A percentile compares a stretch with the other conserved stretches of the same genome.
Conservation (phyloP, 306 rosid genomes). For the Cicer bijugum region DNA sequence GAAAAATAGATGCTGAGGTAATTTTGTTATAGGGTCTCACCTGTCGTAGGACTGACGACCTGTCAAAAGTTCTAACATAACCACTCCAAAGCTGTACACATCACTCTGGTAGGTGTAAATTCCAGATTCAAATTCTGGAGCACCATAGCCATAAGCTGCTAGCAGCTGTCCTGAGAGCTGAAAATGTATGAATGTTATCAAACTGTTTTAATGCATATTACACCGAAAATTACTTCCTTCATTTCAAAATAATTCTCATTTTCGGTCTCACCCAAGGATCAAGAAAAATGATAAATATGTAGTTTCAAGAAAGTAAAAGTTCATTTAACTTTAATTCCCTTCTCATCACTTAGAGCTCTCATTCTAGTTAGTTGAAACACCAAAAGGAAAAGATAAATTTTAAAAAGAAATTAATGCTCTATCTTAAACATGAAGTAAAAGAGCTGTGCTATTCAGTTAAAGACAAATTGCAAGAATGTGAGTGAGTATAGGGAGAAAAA, state of each 20-base stretch:
- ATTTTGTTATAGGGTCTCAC: conserved; percentile 49
- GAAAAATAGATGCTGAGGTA: conserved; percentile 1
- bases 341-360: background rate
- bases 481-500: background rate
- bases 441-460: background rate
- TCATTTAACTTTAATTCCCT: background rate
- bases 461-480: background rate
- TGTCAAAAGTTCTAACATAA: conserved; percentile 90
- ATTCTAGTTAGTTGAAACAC: background rate
- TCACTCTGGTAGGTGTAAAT: conserved; percentile 80
- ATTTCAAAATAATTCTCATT: conserved; percentile 11
- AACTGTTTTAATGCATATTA: conserved; percentile 30
- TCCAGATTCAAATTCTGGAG: conserved; percentile 93
- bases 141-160: conserved; percentile 81
- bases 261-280: background rate
- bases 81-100: conserved; percentile 93
- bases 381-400: background rate
- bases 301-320: background rate
- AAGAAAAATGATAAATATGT: background rate
- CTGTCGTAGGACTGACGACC: conserved; percentile 86
- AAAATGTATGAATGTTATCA: conserved; percentile 35
- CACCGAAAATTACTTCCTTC: background rate
- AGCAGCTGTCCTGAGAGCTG: conserved; percentile 89
- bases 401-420: background rate
- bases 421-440: background rate